Evolutionary conservation across 371 early-diverging fungal genomes (phyloP).

Genomic region (Nematocida minor): DNA sequence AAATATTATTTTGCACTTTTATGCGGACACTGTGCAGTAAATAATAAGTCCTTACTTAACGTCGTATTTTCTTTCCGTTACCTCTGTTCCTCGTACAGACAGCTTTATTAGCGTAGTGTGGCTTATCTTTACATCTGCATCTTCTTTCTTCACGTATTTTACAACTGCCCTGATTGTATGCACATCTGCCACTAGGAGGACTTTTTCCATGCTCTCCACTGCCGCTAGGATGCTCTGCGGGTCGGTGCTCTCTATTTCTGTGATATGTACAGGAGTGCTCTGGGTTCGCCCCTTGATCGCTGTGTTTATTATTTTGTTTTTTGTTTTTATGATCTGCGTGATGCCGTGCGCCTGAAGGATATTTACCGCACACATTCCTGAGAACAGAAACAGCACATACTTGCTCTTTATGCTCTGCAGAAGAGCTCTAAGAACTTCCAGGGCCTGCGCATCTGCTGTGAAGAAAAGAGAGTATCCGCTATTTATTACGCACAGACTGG

Average conservation of each 20-base stretch:
- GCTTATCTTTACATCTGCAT: neutral
- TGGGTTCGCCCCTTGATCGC: neutral
- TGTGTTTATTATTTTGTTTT: neutral
- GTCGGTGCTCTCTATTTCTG: neutral
- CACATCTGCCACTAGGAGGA: neutral
- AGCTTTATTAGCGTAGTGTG: slow-evolving; percentile 11
- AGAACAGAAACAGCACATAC: slow-evolving; percentile 6
- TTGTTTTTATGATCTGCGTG: neutral
- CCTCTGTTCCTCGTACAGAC: slow-evolving; percentile 11
- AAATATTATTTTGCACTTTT: neutral
- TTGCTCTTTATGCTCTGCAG: slow-evolving; percentile 34
- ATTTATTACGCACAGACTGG: slow-evolving; percentile 18
- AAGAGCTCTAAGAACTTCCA: neutral
- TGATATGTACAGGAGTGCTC: neutral
- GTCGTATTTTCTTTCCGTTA: slow-evolving; percentile 26
- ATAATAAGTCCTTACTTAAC: neutral
- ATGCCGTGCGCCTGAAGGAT: neutral
- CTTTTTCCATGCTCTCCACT: neutral
- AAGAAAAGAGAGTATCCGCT: slow-evolving; percentile 31
- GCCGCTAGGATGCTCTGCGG: neutral
- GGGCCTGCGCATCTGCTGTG: neutral
- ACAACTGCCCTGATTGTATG: neutral
- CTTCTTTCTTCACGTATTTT: neutral
- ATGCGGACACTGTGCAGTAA: too few species aligned
- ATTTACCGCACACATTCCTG: neutral